Evolutionary conservation across 1,284 basidiomycete species (phyloP).

Genomic region (Sanghuangporus baumii): DNA sequence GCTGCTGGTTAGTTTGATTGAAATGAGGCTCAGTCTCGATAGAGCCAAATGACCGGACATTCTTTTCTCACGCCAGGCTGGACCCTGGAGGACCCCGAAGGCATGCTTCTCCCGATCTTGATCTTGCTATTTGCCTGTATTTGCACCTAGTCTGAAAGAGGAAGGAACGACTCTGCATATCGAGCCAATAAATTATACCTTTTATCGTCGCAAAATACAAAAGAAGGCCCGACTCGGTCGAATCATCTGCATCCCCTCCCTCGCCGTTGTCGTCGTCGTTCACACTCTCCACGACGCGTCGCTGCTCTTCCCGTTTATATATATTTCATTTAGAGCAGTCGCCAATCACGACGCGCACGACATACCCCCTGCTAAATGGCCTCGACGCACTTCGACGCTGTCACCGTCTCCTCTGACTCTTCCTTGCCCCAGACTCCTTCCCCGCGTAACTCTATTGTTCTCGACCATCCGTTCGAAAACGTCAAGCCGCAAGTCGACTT

Average conservation of each 20-base stretch:
- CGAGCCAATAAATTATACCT: background rate
- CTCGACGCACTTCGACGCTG: conserved; percentile 52
- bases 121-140: background rate
- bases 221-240: background rate
- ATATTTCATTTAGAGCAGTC: background rate
- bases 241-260: background rate
- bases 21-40: conserved; percentile 1
- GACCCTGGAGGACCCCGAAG: background rate
- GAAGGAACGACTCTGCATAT: conserved; percentile 1
- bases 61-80: background rate
- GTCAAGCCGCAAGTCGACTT: conserved; percentile 37
- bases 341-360: conserved; percentile 7
- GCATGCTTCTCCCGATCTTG: background rate
- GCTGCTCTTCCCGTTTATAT: conserved; percentile 15
- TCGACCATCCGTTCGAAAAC: conserved; percentile 34
- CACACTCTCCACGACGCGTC: conserved; percentile 18
- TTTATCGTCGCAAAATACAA: conserved; percentile 3
- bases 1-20: background rate
- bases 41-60: background rate
- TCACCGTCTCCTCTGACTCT: conserved; percentile 56
- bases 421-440: conserved; percentile 68
- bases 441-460: conserved; percentile 37
- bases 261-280: background rate
- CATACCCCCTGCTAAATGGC: conserved; percentile 39
- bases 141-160: background rate